Evolutionary conservation across 192 early-diverging fungal genomes (phyloP), one percentile per base, ranked within the genome.

Genomic region (Gonapodya sp.): DNA sequence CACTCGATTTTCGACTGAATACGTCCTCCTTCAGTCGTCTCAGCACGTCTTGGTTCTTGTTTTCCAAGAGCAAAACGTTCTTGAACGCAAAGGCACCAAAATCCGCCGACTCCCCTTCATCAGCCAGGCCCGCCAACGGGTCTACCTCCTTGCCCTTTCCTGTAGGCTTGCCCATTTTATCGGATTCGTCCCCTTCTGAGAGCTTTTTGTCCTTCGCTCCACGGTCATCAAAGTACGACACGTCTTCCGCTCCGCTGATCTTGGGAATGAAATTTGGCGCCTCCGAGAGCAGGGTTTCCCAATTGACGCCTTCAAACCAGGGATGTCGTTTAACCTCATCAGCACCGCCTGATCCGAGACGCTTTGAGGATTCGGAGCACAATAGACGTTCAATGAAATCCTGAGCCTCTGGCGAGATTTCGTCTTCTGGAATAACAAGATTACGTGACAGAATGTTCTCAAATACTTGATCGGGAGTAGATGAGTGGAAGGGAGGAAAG

Each of bases 41-140:
- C 32, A 98, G 92, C 36, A 94, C 87, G 79, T 95, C 91, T 80
- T 93, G 91, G 83, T 98, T 98, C 18, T 95, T 96, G 78, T 95
- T 94, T 80, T 96, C 97, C 0, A 98, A 88, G 30, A 91, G 86
- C 0, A 92, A 93, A 64, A 98, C 80, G 83, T 98, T 98, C 79
- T 96, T 97, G 87, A 93, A 97, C 1, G 91, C 92, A 85, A 96
- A 95, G 14, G 94, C 92, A 33, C 97, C 97, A 88, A 98, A 98
- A 81, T 95, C 91, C 14, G 86, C 86, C n/a, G 80, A 82, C 0
- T 78, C 46, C n/a, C 81, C 1, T 31, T 2, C 1, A 24, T 84
- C 73, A 1, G 36, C 14, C 18, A 30, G 31, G 2, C 30, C 73
- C 1, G 1, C 82, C 2, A 8, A 30, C 82, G 33, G 82, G 2